Conservation (phyloP, 371 early-diverging fungal species). For the Fennellomyces sp. region DNA sequence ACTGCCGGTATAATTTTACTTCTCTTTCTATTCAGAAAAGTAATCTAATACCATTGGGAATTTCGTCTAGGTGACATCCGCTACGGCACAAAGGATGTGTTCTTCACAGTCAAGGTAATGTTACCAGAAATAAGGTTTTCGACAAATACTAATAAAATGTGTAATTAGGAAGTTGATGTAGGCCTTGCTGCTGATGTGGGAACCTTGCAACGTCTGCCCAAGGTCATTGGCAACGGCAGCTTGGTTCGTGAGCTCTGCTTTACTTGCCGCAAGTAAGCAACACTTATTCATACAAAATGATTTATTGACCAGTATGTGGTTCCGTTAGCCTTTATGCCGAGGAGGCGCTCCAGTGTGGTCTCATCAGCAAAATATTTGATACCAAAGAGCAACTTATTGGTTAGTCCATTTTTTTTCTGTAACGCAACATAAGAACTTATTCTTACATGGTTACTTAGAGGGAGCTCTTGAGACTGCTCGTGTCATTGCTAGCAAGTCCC, state of each 20-base stretch:
- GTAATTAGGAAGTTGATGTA: constrained; percentile 79
- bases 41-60: no score
- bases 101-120: constrained; percentile 80
- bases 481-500: constrained; percentile 87
- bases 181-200: constrained; percentile 91
- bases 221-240: constrained; percentile 89
- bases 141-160: not conserved
- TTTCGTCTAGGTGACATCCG: constrained; percentile 97
- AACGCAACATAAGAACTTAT: no score
- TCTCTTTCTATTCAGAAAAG: no score
- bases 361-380: constrained; percentile 75
- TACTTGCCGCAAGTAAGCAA: constrained; percentile 75
- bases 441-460: no score
- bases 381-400: constrained; percentile 56
- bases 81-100: constrained; percentile 77
- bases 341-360: constrained; percentile 82
- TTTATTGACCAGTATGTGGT: not conserved
- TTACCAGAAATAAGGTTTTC: no score
- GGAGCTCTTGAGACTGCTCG: constrained; percentile 74
- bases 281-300: not conserved
- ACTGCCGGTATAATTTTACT: no score
- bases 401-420: no score
- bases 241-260: constrained; percentile 89
- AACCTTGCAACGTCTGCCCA: constrained; percentile 93
- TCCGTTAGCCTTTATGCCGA: constrained; percentile 58